Conservation (phyloP, 2,329 filamentous ascomycete genomes). For the Neoascochyta sp. region DNA sequence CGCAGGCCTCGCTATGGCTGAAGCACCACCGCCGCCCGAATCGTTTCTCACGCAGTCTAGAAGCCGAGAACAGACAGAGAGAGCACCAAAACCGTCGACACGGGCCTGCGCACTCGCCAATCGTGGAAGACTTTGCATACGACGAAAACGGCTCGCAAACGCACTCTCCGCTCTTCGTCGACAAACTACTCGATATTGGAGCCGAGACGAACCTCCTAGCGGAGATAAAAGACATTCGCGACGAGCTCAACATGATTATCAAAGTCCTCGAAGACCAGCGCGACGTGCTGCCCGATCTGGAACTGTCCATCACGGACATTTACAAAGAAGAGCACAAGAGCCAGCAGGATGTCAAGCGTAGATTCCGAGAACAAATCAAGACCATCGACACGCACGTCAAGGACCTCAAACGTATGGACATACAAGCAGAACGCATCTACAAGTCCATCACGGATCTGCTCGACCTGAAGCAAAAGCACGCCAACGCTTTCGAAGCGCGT, state of each 20-base stretch:
- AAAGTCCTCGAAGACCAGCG: constrained; percentile 52
- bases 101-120: constrained; percentile 22
- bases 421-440: constrained; percentile 59
- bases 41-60: constrained; percentile 35
- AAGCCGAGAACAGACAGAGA: constrained; percentile 31
- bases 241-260: constrained; percentile 62
- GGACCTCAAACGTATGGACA: constrained; percentile 62
- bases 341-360: constrained; percentile 51
- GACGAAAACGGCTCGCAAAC: constrained; percentile 16
- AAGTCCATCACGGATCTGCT: constrained; percentile 59
- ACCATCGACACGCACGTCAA: constrained; percentile 56
- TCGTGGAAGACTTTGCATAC: constrained; percentile 34
- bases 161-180: constrained; percentile 47
- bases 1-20: constrained; percentile 54
- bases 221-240: constrained; percentile 64
- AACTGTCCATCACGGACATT: constrained; percentile 41
- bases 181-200: constrained; percentile 57
- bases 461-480: constrained; percentile 66
- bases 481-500: constrained; percentile 63
- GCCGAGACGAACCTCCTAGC: constrained; percentile 58
- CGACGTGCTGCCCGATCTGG: constrained; percentile 48
- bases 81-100: constrained; percentile 30
- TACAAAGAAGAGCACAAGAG: constrained; percentile 34
- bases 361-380: constrained; percentile 56
- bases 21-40: constrained; percentile 47